These are phyloP conservation scores for Solanum commersonii DNA, from an alignment of 257 asterid genomes.

Conservation along the genomic window DNA sequence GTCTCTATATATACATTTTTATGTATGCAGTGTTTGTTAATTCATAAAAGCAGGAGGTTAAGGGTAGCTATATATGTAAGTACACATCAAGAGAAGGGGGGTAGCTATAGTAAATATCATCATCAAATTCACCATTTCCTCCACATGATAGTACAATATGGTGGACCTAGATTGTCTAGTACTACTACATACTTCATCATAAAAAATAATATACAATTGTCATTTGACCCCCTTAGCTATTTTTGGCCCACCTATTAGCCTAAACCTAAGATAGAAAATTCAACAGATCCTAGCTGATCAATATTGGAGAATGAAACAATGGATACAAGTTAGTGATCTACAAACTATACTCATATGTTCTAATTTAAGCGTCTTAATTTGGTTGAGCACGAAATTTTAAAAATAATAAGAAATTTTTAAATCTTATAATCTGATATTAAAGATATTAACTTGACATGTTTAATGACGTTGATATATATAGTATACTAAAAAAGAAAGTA, in stretches of 20 bases:
- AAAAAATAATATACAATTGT: not conserved
- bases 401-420: rapidly evolving
- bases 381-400: rapidly evolving
- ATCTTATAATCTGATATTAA: not conserved
- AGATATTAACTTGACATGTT: not conserved
- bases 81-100: not conserved
- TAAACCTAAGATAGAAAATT: not conserved
- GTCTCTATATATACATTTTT: not conserved
- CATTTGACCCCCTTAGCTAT: not conserved
- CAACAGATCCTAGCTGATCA: not conserved
- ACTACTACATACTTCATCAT: not conserved
- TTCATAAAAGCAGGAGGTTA: not conserved
- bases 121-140: not conserved
- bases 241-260: not conserved
- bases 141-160: not conserved
- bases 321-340: not conserved
- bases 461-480: not conserved
- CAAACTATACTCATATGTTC: not conserved
- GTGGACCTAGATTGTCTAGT: not conserved
- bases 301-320: not conserved
- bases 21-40: not conserved
- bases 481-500: not conserved
- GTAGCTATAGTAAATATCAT: not conserved
- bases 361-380: not conserved
- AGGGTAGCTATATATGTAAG: not conserved